Percentiles rank a stretch among this genome's conserved stretches.
Evolutionary conservation across 164 flowering plant genomes (phyloP).

Genomic region (Aristolochia californica): DNA sequence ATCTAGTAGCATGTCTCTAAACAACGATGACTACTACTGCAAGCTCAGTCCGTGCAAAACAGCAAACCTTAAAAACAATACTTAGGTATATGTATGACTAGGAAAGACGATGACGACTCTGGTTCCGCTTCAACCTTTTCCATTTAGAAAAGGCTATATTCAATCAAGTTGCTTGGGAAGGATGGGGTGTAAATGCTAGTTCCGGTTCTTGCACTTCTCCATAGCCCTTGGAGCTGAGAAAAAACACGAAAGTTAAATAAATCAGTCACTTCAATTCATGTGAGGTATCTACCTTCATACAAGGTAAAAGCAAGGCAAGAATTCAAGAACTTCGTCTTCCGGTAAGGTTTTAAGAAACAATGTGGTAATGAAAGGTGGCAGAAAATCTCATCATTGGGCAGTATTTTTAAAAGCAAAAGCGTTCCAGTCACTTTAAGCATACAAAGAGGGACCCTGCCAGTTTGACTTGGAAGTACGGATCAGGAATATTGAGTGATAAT

Average conservation of each 20-base stretch:
- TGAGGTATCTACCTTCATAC: neutral
- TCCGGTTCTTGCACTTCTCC: slow-evolving; percentile 54
- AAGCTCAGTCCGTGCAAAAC: slow-evolving; percentile 5
- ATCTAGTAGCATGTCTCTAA: slow-evolving; percentile 9
- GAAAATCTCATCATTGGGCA: no score
- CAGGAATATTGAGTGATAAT: no score
- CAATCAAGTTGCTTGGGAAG: neutral
- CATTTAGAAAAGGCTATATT: slow-evolving; percentile 1
- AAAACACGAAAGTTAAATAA: neutral
- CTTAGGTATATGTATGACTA: neutral
- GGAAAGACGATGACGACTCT: neutral
- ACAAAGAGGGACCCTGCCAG: neutral
- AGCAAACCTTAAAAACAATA: slow-evolving; percentile 16
- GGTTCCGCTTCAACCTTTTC: neutral
- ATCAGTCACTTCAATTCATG: neutral
- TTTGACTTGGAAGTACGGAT: no score
- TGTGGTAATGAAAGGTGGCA: no score
- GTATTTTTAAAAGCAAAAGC: no score
- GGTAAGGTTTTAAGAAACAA: no score
- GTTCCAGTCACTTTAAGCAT: no score
- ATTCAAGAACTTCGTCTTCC: neutral
- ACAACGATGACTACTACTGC: slow-evolving; percentile 8
- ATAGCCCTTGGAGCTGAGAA: slow-evolving; percentile 62
- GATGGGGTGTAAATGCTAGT: slow-evolving; percentile 18
- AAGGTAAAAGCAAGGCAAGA: neutral